A percentile compares a stretch with the other conserved stretches of the same genome.
These are phyloP conservation scores for Taxawa tesnikishii DNA, from an alignment of 2,329 filamentous ascomycete species.

Conservation along the genomic window DNA sequence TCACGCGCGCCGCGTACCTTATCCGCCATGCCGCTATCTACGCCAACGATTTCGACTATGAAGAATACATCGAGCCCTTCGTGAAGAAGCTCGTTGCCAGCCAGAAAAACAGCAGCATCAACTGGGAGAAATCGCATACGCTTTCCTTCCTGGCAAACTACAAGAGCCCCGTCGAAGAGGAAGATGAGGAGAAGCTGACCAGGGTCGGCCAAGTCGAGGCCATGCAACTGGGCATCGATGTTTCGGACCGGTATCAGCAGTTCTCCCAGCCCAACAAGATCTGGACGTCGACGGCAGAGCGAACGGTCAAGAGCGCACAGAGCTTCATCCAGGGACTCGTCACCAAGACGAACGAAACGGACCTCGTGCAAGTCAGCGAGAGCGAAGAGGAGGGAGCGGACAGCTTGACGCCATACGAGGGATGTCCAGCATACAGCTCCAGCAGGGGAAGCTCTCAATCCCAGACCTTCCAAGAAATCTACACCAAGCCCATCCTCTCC, in stretches of 20 bases:
- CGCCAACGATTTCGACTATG: constrained; percentile 40
- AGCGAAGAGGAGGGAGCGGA: constrained; percentile 46
- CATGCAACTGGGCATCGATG: constrained; percentile 44
- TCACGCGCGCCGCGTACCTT: constrained; percentile 36
- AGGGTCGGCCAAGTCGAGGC: constrained; percentile 49
- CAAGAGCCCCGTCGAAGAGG: constrained; percentile 43
- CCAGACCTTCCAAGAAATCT: constrained; percentile 37
- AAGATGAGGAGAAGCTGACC: constrained; percentile 48
- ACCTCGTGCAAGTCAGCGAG: constrained; percentile 45
- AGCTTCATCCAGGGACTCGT: constrained; percentile 47
- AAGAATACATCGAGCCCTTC: constrained; percentile 39
- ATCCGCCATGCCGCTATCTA: constrained; percentile 40
- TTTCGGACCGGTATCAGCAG: constrained; percentile 46
- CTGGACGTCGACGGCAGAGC: constrained; percentile 52
- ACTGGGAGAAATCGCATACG: constrained; percentile 44
- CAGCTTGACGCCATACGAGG: constrained; percentile 51
- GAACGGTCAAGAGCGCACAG: constrained; percentile 46
- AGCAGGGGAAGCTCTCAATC: constrained; percentile 43
- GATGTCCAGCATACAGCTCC: constrained; percentile 50
- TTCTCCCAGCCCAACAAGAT: constrained; percentile 42
- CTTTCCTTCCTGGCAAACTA: constrained; percentile 46
- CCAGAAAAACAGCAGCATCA: constrained; percentile 37
- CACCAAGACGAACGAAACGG: constrained; percentile 38
- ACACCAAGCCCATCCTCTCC: constrained; percentile 48
- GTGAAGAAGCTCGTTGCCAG: constrained; percentile 38